A percentile compares a stretch with the other conserved stretches of the same genome.
Conservation (phyloP, 768 basidiomycete genomes). For the Cubamyces sp. region DNA sequence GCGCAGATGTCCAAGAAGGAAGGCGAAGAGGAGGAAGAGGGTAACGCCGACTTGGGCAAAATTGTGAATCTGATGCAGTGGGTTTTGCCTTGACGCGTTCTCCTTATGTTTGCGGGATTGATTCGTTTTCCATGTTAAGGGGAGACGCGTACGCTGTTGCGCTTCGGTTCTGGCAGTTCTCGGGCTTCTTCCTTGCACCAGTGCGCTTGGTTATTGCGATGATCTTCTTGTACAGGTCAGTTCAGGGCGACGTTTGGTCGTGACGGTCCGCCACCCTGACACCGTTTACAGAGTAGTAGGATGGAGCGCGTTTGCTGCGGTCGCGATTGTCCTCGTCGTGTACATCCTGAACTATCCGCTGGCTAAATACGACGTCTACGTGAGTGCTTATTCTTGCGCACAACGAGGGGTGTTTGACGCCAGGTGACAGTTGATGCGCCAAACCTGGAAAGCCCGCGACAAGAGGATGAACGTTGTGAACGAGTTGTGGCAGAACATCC, state of each 20-base stretch:
- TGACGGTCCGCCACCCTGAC: slow-evolving; percentile 11
- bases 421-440: slow-evolving; percentile 52
- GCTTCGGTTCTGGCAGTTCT: slow-evolving; percentile 75
- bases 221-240: slow-evolving; percentile 73
- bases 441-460: slow-evolving; percentile 68
- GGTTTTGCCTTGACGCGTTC: slow-evolving; percentile 28
- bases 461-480: slow-evolving; percentile 71
- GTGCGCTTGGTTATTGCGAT: slow-evolving; percentile 68
- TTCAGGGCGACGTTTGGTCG: neutral
- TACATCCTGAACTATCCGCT: slow-evolving; percentile 70
- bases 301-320: slow-evolving; percentile 76
- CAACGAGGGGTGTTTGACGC: neutral
- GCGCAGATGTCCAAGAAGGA: slow-evolving; percentile 44
- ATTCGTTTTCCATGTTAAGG: slow-evolving; percentile 38
- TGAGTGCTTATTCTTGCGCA: slow-evolving; percentile 37
- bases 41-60: slow-evolving; percentile 62
- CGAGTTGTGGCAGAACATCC: slow-evolving; percentile 75
- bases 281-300: slow-evolving; percentile 60
- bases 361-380: slow-evolving; percentile 65
- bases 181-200: slow-evolving; percentile 63
- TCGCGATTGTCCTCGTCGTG: slow-evolving; percentile 63
- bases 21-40: slow-evolving; percentile 37
- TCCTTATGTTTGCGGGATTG: neutral
- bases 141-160: slow-evolving; percentile 73
- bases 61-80: slow-evolving; percentile 80